phyloP scores from a whole-genome alignment of 805 yeast genomes.

The Alloascoidea hylecoeti region DNA sequence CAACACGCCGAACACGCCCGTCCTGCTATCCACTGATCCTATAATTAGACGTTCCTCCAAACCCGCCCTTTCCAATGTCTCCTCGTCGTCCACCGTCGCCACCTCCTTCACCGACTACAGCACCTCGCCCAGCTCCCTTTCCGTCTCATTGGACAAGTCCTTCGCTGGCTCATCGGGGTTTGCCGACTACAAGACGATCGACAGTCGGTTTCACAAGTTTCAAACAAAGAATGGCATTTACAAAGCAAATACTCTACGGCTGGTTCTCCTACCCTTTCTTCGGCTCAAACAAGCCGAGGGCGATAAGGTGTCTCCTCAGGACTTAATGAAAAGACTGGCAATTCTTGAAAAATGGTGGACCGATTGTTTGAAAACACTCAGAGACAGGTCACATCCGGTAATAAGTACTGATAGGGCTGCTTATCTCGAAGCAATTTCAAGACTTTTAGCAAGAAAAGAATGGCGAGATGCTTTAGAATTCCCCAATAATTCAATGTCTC shows the following conservation, averaged over 20 bases:
- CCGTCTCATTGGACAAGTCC: neutral
- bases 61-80: too few species aligned
- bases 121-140: neutral
- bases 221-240: constrained; percentile 18
- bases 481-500: neutral
- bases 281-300: constrained; percentile 13
- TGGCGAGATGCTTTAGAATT: constrained; percentile 15
- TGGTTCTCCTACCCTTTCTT: constrained; percentile 23
- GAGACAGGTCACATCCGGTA: constrained; percentile 11
- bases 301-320: neutral
- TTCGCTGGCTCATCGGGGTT: neutral
- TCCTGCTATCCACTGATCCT: neutral
- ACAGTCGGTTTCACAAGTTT: constrained; percentile 14
- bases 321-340: neutral
- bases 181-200: constrained; percentile 1
- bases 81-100: constrained; percentile 15
- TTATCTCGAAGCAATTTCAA: constrained; percentile 22
- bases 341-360: constrained; percentile 8
- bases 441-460: constrained; percentile 21
- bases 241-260: constrained; percentile 24
- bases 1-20: neutral
- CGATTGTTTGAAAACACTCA: constrained; percentile 12
- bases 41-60: neutral
- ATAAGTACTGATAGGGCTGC: constrained; percentile 22
- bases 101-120: constrained; percentile 8